Evolutionary conservation across 805 yeast species (phyloP).

Genomic region (Metschnikowia picachoensis): DNA sequence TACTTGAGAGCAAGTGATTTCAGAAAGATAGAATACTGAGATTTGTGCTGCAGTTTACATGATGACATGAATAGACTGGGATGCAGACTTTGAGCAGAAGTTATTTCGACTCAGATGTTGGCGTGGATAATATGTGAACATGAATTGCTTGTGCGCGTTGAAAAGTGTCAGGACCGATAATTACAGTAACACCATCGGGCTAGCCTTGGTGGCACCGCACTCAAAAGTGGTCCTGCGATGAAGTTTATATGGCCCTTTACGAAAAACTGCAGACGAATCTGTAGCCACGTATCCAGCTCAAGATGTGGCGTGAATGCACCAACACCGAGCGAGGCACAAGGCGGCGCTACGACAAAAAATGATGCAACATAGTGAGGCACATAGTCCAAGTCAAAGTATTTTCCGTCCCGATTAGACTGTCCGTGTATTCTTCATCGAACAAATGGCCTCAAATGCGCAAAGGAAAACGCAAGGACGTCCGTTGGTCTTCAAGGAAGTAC

Average conservation of each 20-base stretch:
- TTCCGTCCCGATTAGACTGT: not conserved
- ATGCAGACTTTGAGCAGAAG: too few relatives aligned
- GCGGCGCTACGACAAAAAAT: conserved; percentile 20
- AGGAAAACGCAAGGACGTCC: conserved; percentile 13
- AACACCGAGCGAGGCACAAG: conserved; percentile 49
- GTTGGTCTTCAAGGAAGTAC: conserved; percentile 33
- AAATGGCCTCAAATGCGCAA: conserved; percentile 27
- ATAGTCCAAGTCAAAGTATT: not conserved
- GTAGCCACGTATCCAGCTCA: conserved; percentile 40
- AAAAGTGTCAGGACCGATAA: conserved; percentile 39
- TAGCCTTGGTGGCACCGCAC: conserved; percentile 42
- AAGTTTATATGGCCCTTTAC: conserved; percentile 39
- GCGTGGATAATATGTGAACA: too few relatives aligned
- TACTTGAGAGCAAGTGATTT: too few relatives aligned
- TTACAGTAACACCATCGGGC: conserved; percentile 44
- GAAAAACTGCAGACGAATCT: conserved; percentile 3
- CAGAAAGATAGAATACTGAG: too few relatives aligned
- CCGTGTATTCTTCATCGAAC: conserved; percentile 9
- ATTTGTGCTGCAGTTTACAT: too few relatives aligned
- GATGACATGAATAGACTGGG: too few relatives aligned
- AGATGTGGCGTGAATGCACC: conserved; percentile 28
- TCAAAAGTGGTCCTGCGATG: conserved; percentile 37
- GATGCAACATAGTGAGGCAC: too few relatives aligned
- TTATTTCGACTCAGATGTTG: too few relatives aligned
- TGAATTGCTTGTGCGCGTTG: not conserved